Base-by-base conservation (phyloP, 495 filamentous ascomycete species). In the Darksidea phi region DNA sequence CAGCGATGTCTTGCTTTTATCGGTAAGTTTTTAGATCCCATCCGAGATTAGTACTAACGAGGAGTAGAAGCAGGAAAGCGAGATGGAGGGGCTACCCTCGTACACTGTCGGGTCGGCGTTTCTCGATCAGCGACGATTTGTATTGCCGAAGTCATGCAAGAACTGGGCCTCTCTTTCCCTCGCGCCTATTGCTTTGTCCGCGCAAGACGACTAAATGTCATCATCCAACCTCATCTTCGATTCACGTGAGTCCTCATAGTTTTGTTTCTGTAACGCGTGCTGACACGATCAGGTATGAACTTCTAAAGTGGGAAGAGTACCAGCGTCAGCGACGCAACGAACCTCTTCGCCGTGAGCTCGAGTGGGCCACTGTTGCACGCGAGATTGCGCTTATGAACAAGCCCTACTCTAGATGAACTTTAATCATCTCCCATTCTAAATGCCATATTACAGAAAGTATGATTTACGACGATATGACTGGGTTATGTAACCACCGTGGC, bases 351-450 rank as follows among this genome's bases (percentile, higher is more conserved):
- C 81, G 92, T 41, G 91, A 97, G 67, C 77, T 96, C 38, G 94
- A 98, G 75, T 98, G 94, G 94, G 78, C 83, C 7, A 89, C 87
- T 47, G 85, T 97, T 63, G 84, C 90, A 4, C 80, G 91, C 26
- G 94, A 97, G 77, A 88, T 98, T 56, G 93, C 94, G 1, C 79
- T 89, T 20, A 93, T 98, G 90, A 98, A 98, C 72, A 87, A 88
- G 63, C 94, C 94, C n/a, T 97, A 97, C 54, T 71, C 70, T 21
- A 61, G 74, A 55, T 68, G 24, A 63, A 0, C 48, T 17, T 13
- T 18, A 4, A 4, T 28, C 1, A n/a, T 32, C 42, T 49, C 20
- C 49, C n/a, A 49, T 50, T 37, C n/a, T n/a, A n/a, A n/a, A 48
- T 51, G 7, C 34, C 8, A 60, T 46, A 54, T 41, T 26, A 24